Conservation (phyloP, 495 filamentous ascomycete species). For the Hypoxylon cercidicola region DNA sequence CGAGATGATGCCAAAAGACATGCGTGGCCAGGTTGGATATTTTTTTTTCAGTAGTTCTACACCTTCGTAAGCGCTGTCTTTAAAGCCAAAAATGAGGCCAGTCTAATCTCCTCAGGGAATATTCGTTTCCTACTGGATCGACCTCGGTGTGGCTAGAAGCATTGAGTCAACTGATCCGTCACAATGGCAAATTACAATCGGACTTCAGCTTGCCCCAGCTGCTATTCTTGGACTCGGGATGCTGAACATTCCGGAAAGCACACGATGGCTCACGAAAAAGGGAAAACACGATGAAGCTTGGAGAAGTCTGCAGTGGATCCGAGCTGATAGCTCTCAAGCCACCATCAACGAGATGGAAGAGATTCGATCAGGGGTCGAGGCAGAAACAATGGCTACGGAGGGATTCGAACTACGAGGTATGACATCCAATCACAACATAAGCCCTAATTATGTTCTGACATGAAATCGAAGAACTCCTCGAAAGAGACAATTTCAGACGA, state of each 20-base stretch:
- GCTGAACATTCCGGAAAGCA: constrained; percentile 58
- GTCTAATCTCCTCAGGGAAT: constrained; percentile 49
- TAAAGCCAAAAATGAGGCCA: not conserved
- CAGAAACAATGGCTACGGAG: constrained; percentile 48
- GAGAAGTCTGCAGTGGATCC: constrained; percentile 59
- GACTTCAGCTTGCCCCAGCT: constrained; percentile 59
- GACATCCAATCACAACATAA: not conserved
- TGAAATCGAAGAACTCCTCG: constrained; percentile 46
- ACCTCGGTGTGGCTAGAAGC: constrained; percentile 56
- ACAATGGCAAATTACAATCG: constrained; percentile 66
- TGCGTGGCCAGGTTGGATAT: constrained; percentile 63
- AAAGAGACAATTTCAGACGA: constrained; percentile 48
- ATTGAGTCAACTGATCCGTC: constrained; percentile 43
- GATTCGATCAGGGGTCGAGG: constrained; percentile 49
- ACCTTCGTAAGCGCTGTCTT: constrained; percentile 36
- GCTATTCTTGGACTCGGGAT: constrained; percentile 58
- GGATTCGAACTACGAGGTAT: constrained; percentile 39
- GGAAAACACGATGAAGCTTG: constrained; percentile 59
- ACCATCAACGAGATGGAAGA: constrained; percentile 55
- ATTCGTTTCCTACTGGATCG: constrained; percentile 63
- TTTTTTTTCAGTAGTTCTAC: constrained; percentile 53
- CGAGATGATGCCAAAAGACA: constrained; percentile 64
- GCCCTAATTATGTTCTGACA: not conserved
- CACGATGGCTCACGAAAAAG: constrained; percentile 62
- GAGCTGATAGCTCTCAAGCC: constrained; percentile 52